Conservation (phyloP, 306 rosid species). For the Potentilla sterilis region DNA sequence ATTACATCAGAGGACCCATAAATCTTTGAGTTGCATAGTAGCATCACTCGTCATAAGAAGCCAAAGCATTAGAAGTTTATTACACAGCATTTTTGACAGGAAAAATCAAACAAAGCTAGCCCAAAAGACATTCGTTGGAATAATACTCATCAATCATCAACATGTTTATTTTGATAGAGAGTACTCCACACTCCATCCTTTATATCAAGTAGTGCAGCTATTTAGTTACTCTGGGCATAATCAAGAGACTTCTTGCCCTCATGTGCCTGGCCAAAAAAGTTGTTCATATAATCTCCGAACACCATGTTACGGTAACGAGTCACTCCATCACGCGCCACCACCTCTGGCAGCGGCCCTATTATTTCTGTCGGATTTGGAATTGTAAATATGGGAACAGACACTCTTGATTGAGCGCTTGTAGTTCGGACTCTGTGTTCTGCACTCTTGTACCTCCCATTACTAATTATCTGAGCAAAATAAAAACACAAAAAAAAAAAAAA, state of each 20-base stretch:
- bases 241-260: constrained; percentile 62
- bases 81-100: not conserved
- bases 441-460: constrained; percentile 65
- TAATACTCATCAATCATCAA: not conserved
- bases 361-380: constrained; percentile 27
- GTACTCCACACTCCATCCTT: not conserved
- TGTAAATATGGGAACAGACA: constrained; percentile 50
- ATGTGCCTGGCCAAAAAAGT: constrained; percentile 53
- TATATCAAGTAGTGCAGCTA: not conserved
- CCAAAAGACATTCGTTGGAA: not conserved
- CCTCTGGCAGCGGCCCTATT: constrained; percentile 48
- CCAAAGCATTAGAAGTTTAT: not conserved
- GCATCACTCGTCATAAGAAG: too few relatives aligned
- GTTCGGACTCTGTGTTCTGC: constrained; percentile 59
- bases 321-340: constrained; percentile 42
- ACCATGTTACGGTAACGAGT: constrained; percentile 46
- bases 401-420: constrained; percentile 48
- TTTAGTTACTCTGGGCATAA: constrained; percentile 29
- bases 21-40: too few relatives aligned
- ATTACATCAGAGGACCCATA: too few relatives aligned
- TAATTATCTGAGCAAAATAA: constrained; percentile 33
- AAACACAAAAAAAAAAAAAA: not conserved
- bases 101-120: not conserved
- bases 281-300: constrained; percentile 52
- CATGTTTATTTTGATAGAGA: not conserved